These are phyloP conservation scores for Suhomyces xylopsoci DNA, from an alignment of 805 yeast species.

Conservation along the genomic window DNA sequence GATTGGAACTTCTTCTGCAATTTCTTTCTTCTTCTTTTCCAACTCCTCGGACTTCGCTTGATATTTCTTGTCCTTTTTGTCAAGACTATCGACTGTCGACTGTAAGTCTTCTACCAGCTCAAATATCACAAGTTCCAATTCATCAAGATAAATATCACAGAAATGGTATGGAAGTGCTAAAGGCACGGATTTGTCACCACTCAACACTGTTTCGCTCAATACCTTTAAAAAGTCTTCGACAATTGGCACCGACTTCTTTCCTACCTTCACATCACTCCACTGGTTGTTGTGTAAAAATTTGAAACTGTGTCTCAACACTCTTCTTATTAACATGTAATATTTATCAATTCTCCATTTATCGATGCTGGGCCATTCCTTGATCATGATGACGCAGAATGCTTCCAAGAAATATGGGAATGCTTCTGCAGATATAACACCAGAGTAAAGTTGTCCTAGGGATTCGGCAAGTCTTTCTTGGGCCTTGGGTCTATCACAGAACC, in stretches of 20 bases:
- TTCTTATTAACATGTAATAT: constrained; percentile 75
- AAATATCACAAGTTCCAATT: constrained; percentile 65
- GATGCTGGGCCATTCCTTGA: constrained; percentile 77
- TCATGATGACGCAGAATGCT: constrained; percentile 79
- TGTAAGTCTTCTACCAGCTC: constrained; percentile 46
- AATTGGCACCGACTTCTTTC: constrained; percentile 49
- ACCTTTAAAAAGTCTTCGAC: constrained; percentile 46
- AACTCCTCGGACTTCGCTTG: constrained; percentile 30
- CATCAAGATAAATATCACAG: constrained; percentile 80
- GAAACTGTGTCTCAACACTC: constrained; percentile 65
- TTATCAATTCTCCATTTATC: constrained; percentile 90
- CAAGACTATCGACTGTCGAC: constrained; percentile 30
- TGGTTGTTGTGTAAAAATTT: constrained; percentile 48
- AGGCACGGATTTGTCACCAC: constrained; percentile 59
- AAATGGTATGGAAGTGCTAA: constrained; percentile 81
- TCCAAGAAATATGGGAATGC: constrained; percentile 53
- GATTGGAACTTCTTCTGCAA: constrained; percentile 51
- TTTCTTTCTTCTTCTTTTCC: constrained; percentile 24
- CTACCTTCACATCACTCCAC: constrained; percentile 47
- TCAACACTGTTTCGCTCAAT: constrained; percentile 46
- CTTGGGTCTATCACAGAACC: constrained; percentile 92
- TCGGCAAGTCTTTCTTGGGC: constrained; percentile 86
- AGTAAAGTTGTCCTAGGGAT: constrained; percentile 59
- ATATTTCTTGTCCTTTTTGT: constrained; percentile 31
- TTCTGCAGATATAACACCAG: constrained; percentile 39